Evolutionary conservation across 495 filamentous ascomycete species (phyloP).

Genomic region (Daldinia childiae): DNA sequence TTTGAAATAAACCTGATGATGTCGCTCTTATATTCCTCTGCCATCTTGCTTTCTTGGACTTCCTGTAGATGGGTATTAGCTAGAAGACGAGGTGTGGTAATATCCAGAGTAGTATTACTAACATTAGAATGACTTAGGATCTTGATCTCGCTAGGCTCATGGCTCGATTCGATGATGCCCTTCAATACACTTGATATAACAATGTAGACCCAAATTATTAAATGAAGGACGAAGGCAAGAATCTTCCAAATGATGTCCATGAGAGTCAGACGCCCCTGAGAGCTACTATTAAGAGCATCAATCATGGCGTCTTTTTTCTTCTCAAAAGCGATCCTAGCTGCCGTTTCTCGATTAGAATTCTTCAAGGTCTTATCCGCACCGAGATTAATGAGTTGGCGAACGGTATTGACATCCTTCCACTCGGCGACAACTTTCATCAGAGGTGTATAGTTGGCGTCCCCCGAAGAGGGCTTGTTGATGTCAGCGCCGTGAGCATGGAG

Average conservation of each 20-base stretch:
- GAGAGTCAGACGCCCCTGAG: not conserved
- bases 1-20: not conserved
- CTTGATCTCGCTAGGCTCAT: not conserved
- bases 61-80: not conserved
- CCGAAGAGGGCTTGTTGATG: not conserved
- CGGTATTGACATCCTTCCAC: not conserved
- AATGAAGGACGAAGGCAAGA: not conserved
- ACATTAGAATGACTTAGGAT: not conserved
- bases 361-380: not conserved
- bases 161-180: not conserved
- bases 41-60: not conserved
- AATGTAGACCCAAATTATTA: not conserved
- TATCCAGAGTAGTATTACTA: not conserved
- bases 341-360: not conserved
- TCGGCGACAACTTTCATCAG: not conserved
- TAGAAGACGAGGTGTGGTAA: not conserved
- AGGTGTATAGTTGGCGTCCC: not conserved
- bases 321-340: not conserved
- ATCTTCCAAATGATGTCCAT: not conserved
- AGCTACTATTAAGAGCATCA: not conserved
- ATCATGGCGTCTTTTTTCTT: not conserved
- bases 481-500: not conserved
- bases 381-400: not conserved
- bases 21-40: not conserved
- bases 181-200: not conserved